Evolutionary conservation across 2,329 filamentous ascomycete genomes (phyloP).

Genomic region (Fusarium vanettenii): DNA sequence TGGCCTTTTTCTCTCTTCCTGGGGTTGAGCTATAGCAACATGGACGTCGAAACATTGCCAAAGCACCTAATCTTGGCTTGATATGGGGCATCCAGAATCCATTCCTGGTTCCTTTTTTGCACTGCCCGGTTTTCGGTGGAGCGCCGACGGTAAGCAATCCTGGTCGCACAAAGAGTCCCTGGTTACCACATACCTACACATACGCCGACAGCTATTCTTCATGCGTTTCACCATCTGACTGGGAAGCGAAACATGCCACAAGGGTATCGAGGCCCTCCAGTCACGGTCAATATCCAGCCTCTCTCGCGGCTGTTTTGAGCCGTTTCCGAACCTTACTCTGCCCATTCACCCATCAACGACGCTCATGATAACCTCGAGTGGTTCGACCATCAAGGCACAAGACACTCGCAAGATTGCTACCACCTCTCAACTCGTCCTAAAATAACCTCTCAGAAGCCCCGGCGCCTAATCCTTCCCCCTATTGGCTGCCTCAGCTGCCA

Average conservation of each 20-base stretch:
- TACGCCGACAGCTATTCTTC: background rate
- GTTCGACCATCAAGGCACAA: background rate
- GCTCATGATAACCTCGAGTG: conserved; percentile 9
- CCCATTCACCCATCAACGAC: background rate
- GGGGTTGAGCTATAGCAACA: conserved; percentile 10
- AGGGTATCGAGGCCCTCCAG: conserved; percentile 1
- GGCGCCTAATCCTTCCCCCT: conserved; percentile 44
- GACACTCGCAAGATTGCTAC: background rate
- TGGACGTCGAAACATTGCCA: conserved; percentile 3
- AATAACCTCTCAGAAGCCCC: conserved; percentile 26
- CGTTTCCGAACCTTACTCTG: background rate
- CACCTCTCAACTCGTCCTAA: background rate
- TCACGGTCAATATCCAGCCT: background rate
- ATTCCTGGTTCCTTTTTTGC: background rate
- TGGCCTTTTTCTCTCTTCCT: background rate
- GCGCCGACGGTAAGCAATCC: conserved; percentile 3
- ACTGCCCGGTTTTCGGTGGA: conserved; percentile 8
- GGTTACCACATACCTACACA: background rate
- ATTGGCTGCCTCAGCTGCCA: conserved; percentile 41
- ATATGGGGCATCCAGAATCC: background rate
- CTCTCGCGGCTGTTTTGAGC: background rate
- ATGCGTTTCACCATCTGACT: conserved; percentile 20
- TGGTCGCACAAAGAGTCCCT: conserved; percentile 22
- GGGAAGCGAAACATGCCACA: conserved; percentile 13
- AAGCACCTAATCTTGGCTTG: conserved; percentile 14